Percentiles rank a stretch among this genome's conserved stretches.
Evolutionary conservation across 108 stramenopile genomes (phyloP).

Genomic region (Pseudonitzschia delicatissima): DNA sequence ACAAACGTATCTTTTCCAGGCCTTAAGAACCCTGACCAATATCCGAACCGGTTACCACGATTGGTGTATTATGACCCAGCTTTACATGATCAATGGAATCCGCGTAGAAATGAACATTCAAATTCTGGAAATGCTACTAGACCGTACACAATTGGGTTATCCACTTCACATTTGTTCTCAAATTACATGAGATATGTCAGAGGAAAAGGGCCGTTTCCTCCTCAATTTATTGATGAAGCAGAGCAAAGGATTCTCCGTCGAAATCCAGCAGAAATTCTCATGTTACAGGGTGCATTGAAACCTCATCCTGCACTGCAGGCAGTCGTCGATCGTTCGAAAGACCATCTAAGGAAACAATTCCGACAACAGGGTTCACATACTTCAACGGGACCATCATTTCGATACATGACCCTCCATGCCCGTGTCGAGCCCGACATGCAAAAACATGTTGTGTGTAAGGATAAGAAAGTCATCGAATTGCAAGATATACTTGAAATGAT

Average conservation of each 20-base stretch:
- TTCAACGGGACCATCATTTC: too few relatives aligned
- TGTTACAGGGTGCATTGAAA: slow-evolving; percentile 24
- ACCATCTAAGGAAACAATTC: too few relatives aligned
- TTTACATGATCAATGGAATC: slow-evolving; percentile 22
- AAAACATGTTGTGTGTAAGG: slow-evolving; percentile 21
- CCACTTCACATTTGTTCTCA: not conserved
- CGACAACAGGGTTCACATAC: too few relatives aligned
- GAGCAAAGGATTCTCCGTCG: not conserved
- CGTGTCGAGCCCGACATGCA: slow-evolving; percentile 48
- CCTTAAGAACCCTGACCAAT: too few relatives aligned
- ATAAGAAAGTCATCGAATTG: slow-evolving; percentile 28
- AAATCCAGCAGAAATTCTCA: slow-evolving; percentile 25
- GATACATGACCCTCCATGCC: slow-evolving; percentile 37
- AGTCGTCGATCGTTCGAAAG: slow-evolving; percentile 1
- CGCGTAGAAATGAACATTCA: not conserved
- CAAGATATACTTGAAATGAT: slow-evolving; percentile 25
- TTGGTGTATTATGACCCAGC: slow-evolving; percentile 15
- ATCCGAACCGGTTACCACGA: slow-evolving; percentile 1
- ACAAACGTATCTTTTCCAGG: not conserved
- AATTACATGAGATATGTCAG: not conserved
- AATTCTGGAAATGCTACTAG: not conserved
- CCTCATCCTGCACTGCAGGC: slow-evolving; percentile 24
- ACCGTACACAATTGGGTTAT: not conserved
- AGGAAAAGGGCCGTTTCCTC: not conserved
- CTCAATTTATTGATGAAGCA: too few relatives aligned